A percentile compares a stretch with the other conserved stretches of the same genome.
Conservation (phyloP, 2,329 filamentous ascomycete species). For the Beauveria sp. region DNA sequence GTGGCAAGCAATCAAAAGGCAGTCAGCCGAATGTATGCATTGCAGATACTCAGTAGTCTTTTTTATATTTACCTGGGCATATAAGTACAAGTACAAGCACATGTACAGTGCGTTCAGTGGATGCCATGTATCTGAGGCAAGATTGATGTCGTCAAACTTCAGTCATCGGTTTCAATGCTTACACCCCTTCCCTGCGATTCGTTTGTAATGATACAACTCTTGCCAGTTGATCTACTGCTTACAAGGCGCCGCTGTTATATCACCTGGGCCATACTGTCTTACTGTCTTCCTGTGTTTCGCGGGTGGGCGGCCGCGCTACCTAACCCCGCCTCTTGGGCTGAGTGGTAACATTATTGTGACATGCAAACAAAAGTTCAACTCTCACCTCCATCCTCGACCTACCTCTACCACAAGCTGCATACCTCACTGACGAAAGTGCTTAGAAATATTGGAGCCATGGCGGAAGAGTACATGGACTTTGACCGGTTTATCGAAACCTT, state of each 20-base stretch:
- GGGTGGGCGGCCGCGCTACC: neutral
- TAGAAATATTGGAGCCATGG: neutral
- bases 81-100: neutral
- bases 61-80: neutral
- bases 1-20: neutral
- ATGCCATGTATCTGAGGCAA: neutral
- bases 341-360: neutral
- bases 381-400: neutral
- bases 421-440: neutral
- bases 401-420: neutral
- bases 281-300: neutral
- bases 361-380: neutral
- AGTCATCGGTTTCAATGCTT: neutral
- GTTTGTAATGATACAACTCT: neutral
- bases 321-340: neutral
- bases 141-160: neutral
- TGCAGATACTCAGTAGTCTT: neutral
- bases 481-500: slow-evolving; percentile 3
- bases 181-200: neutral
- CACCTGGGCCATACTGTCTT: neutral
- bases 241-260: neutral
- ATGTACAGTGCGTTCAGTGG: neutral
- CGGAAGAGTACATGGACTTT: slow-evolving; percentile 9
- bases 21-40: neutral
- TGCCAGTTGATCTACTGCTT: neutral